Conservation (phyloP, 179 eudicot genomes). For the Spergularia azorica region DNA sequence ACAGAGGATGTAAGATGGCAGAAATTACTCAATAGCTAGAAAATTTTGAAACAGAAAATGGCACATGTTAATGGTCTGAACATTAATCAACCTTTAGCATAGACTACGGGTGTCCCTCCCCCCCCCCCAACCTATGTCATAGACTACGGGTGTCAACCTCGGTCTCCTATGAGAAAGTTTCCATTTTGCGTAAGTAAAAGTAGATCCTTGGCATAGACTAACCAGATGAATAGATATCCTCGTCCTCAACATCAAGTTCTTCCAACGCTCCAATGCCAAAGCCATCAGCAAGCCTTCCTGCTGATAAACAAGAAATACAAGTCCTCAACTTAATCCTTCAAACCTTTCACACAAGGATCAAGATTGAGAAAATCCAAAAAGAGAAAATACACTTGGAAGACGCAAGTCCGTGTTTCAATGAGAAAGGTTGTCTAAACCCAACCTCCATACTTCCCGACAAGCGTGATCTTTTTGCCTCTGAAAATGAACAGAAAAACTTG, state of each 20-base stretch:
- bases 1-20: too few species aligned
- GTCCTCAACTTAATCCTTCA: conserved; percentile 20
- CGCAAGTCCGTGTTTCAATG: conserved; percentile 50
- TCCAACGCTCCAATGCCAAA: conserved; percentile 98
- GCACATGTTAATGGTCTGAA: not conserved
- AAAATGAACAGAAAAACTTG: conserved; percentile 20
- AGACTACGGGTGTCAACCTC: not conserved
- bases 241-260: conserved; percentile 90
- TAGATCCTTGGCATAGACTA: conserved; percentile 23
- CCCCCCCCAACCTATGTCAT: not conserved
- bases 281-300: conserved; percentile 87
- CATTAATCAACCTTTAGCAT: not conserved
- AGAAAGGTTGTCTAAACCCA: conserved; percentile 43
- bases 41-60: too few species aligned
- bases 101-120: not conserved
- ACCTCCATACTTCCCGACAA: conserved; percentile 41
- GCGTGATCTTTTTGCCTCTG: conserved; percentile 73
- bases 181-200: too few species aligned
- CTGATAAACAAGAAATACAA: conserved; percentile 41
- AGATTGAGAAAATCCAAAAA: not conserved
- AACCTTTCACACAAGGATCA: not conserved
- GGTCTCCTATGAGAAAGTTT: not conserved
- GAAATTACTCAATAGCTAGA: too few species aligned
- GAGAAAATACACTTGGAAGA: conserved; percentile 55
- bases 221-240: conserved; percentile 90